These are phyloP conservation scores for Arachnomyces sp. DNA, from an alignment of 2,329 filamentous ascomycete species.

Conservation along the genomic window DNA sequence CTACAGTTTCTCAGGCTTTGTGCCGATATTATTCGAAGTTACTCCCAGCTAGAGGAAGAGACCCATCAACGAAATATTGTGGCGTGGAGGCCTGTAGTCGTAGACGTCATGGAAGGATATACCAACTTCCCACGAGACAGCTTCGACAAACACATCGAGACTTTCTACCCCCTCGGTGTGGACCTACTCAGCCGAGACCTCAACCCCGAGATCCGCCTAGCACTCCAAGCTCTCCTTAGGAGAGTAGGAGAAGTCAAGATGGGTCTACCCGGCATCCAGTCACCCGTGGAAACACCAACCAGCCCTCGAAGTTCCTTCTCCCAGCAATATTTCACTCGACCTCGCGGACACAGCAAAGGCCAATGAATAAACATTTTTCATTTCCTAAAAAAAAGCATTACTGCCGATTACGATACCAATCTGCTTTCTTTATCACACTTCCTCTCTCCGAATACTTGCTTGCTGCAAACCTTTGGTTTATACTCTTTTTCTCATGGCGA, in stretches of 20 bases:
- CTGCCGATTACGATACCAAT: constrained; percentile 6
- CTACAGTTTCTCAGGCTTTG: constrained; percentile 51
- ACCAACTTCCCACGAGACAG: constrained; percentile 70
- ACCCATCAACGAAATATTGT: constrained; percentile 95
- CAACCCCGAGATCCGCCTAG: constrained; percentile 65
- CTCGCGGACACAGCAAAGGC: constrained; percentile 23
- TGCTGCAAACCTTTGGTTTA: no score
- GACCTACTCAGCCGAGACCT: constrained; percentile 78
- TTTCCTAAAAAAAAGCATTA: not conserved
- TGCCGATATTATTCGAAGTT: constrained; percentile 83
- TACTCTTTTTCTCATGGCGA: no score
- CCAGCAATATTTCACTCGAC: constrained; percentile 18
- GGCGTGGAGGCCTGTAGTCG: constrained; percentile 93
- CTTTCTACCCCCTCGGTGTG: constrained; percentile 79
- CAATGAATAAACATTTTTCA: constrained; percentile 8
- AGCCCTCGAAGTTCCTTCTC: constrained; percentile 30
- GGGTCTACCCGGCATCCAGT: constrained; percentile 32
- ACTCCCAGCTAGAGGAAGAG: constrained; percentile 82
- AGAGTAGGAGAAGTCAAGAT: constrained; percentile 70
- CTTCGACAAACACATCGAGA: constrained; percentile 69
- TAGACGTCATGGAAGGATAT: constrained; percentile 92
- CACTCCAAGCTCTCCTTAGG: constrained; percentile 67
- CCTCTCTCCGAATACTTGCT: no score
- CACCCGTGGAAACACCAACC: constrained; percentile 21
- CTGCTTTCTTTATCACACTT: not conserved